Evolutionary conservation across 192 early-diverging fungal genomes (phyloP).

Genomic region (Glomus cerebriforme): DNA sequence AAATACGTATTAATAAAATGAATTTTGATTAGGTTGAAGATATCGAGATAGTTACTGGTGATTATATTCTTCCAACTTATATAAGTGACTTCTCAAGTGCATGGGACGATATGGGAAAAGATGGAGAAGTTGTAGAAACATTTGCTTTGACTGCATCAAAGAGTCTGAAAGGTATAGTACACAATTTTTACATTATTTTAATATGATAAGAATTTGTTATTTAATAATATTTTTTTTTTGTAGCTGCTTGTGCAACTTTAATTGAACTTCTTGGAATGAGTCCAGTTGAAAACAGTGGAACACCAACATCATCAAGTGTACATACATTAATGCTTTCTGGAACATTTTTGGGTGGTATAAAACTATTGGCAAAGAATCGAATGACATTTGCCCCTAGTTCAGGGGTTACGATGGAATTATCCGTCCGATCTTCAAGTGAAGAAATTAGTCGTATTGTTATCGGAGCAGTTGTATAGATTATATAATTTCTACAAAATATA

Average conservation of each 20-base stretch:
- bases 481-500: background rate
- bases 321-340: constrained; percentile 88
- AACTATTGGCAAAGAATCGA: constrained; percentile 77
- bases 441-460: constrained; percentile 75
- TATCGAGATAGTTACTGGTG: constrained; percentile 77
- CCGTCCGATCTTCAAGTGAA: constrained; percentile 70
- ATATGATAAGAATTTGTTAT: background rate
- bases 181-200: background rate
- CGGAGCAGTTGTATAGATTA: constrained; percentile 70
- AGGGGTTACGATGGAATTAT: constrained; percentile 92
- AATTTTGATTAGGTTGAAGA: constrained; percentile 74
- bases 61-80: constrained; percentile 90
- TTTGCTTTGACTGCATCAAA: constrained; percentile 78
- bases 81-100: constrained; percentile 73
- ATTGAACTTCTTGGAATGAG: constrained; percentile 87
- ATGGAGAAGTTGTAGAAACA: constrained; percentile 81
- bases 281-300: constrained; percentile 71
- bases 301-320: constrained; percentile 70
- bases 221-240: background rate
- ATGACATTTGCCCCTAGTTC: constrained; percentile 82
- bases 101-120: constrained; percentile 79
- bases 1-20: background rate
- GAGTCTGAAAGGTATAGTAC: constrained; percentile 68
- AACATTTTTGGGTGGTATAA: constrained; percentile 79
- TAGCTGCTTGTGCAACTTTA: constrained; percentile 71